Conservation (phyloP, 108 stramenopile species). For the Mayamaea pseudoterrestris region DNA sequence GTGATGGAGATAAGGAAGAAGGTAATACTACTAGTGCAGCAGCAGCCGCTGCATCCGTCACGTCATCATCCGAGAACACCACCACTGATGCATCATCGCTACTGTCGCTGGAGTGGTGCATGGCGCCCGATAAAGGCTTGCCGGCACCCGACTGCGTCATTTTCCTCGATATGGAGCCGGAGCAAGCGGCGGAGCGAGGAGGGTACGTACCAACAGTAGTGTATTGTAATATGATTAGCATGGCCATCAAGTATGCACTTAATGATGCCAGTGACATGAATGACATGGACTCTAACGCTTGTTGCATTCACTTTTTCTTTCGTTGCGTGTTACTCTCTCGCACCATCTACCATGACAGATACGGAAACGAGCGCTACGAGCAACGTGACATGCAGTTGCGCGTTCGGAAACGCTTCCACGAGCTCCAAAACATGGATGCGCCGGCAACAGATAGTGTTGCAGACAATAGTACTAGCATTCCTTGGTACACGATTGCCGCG, state of each 20-base stretch:
- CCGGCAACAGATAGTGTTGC: constrained; percentile 49
- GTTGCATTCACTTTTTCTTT: constrained; percentile 2
- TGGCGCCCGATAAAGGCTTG: constrained; percentile 84
- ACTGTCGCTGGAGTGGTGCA: constrained; percentile 78
- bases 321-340: too few relatives aligned
- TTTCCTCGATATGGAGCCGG: constrained; percentile 87
- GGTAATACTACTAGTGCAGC: too few relatives aligned
- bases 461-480: too few relatives aligned
- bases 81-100: too few relatives aligned
- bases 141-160: constrained; percentile 95
- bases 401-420: constrained; percentile 67
- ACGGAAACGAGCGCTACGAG: constrained; percentile 83
- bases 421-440: constrained; percentile 57
- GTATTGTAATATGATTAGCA: too few relatives aligned
- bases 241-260: too few relatives aligned
- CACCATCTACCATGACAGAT: too few relatives aligned
- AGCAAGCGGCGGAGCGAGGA: constrained; percentile 82
- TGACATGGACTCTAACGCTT: constrained; percentile 4
- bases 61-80: too few relatives aligned
- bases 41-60: too few relatives aligned
- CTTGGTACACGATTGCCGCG: constrained; percentile 77
- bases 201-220: constrained; percentile 83
- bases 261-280: neutral
- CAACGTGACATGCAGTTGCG: constrained; percentile 68
- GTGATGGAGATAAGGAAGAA: too few relatives aligned